Conservation (phyloP, 2,329 filamentous ascomycete genomes). For the Talaromyces marneffei region DNA sequence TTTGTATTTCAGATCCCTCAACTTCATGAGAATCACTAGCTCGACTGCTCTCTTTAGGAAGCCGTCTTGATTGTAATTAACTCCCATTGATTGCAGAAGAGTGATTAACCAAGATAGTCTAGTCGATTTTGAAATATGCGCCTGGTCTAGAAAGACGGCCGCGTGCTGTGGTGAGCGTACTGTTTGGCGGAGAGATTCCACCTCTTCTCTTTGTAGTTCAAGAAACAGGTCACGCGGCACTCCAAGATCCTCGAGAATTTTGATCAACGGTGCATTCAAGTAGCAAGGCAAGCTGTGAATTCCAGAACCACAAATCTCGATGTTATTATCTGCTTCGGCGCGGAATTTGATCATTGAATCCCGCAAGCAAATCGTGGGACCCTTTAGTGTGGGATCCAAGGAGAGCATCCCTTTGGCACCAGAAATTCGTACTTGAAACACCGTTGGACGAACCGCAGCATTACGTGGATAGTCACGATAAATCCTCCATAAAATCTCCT, state of each 20-base stretch:
- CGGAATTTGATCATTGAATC: conserved; percentile 74
- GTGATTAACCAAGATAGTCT: conserved; percentile 58
- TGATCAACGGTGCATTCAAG: conserved; percentile 75
- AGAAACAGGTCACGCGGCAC: conserved; percentile 57
- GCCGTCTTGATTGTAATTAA: conserved; percentile 61
- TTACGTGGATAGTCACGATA: conserved; percentile 40
- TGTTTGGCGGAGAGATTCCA: conserved; percentile 55
- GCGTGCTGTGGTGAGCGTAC: conserved; percentile 56
- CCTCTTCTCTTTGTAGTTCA: conserved; percentile 56
- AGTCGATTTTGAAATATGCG: conserved; percentile 56
- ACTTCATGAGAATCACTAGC: conserved; percentile 61
- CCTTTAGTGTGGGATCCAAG: conserved; percentile 56
- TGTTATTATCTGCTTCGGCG: conserved; percentile 18
- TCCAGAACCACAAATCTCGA: conserved; percentile 49
- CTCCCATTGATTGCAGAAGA: conserved; percentile 47
- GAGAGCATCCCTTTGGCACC: conserved; percentile 75
- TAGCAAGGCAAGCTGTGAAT: conserved; percentile 62
- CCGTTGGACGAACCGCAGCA: conserved; percentile 20
- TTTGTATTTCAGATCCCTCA: conserved; percentile 72
- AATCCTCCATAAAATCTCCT: conserved; percentile 53
- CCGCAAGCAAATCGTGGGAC: conserved; percentile 57
- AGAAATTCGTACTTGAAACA: conserved; percentile 66
- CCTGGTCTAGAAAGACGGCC: conserved; percentile 58
- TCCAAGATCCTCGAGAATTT: conserved; percentile 75
- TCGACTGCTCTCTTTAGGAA: conserved; percentile 70